Base-by-base conservation (phyloP, 2,329 filamentous ascomycete species). In the Botryosphaeria dothidea region DNA sequence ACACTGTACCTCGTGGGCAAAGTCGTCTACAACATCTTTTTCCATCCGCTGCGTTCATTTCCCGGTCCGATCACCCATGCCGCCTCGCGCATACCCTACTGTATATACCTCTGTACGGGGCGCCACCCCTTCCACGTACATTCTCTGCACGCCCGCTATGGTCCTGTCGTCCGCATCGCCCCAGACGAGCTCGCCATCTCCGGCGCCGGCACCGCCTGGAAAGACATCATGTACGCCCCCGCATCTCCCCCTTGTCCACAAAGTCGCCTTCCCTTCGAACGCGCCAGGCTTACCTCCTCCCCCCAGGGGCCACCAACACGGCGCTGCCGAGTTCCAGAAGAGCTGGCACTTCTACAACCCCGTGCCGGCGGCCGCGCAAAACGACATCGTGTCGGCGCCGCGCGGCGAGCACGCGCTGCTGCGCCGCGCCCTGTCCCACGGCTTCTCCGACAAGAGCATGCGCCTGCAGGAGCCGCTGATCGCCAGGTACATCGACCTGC, bases 321-420 rank as follows among this genome's bases (percentile, higher is more conserved):
- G 72, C 0, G 61, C 70, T 15, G 29, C 29, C 17, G 11, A 69
- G 7, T 45, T 23, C 13, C 15, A 69, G 31, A 73, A 74, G 29
- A 76, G 77, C 25, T 65, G 75, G 51, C 70, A 66, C 4, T 65
- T 65, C 7, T 74, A 70, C 69, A 73, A 73, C 31, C 62, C 69
- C 17, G 66, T 64, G 23, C 69, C 73, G 2, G 54, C 70, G 19
- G 77, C 77, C 65, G 75, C 73, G 2, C 73, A 72, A 1, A 75
- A 74, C 3, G 76, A 74, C 36, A 51, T 78, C 64, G 76, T 98
- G 13, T 87, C 90, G 45, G 89, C 90, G 23, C 86, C 90, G 46
- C 88, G 91, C 66, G 86, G 92, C 61, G 90, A 95, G 69, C 85
- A 97, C 45, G 83, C 87, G 34, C 90, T 91, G 58, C 68, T 78